Percentiles rank a stretch among this genome's conserved stretches.
These are phyloP conservation scores for Syzygium jambos DNA, from an alignment of 345 rosid species.

Conservation along the genomic window DNA sequence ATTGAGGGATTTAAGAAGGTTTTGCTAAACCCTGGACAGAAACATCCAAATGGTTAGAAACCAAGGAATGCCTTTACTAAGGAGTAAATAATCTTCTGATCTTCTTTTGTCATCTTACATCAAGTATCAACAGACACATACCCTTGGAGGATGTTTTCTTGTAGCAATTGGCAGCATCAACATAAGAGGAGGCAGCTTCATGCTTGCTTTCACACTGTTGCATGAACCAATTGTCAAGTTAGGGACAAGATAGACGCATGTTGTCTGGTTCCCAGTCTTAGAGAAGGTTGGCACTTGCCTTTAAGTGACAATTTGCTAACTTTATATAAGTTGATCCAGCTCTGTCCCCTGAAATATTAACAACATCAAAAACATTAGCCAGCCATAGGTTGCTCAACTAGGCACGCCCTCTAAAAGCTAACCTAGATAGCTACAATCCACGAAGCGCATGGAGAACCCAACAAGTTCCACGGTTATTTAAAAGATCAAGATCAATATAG, in stretches of 20 bases:
- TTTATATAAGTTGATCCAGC: slow-evolving; percentile 69
- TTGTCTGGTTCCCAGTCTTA: background rate
- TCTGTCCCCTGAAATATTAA: slow-evolving; percentile 57
- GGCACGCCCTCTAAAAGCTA: background rate
- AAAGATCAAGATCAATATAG: background rate
- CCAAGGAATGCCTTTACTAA: background rate
- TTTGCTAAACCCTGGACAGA: background rate
- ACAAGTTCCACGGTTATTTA: background rate
- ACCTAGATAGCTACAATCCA: background rate
- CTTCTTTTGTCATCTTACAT: background rate
- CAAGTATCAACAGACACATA: slow-evolving; percentile 10
- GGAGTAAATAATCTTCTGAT: background rate
- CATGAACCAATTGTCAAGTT: background rate
- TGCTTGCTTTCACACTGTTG: slow-evolving; percentile 73
- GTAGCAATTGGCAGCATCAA: slow-evolving; percentile 85
- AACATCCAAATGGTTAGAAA: background rate
- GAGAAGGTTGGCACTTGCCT: slow-evolving; percentile 20
- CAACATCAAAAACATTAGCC: background rate
- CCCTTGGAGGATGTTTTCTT: slow-evolving; percentile 71
- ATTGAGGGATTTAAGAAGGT: background rate
- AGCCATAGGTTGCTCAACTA: background rate
- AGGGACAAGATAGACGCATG: background rate
- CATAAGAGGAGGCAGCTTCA: slow-evolving; percentile 81
- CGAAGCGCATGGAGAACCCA: background rate
- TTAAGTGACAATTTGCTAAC: slow-evolving; percentile 68